Percentiles rank a stretch among this genome's conserved stretches.
phyloP scores from a whole-genome alignment of 805 yeast species.

The Kazachstania martiniae region DNA sequence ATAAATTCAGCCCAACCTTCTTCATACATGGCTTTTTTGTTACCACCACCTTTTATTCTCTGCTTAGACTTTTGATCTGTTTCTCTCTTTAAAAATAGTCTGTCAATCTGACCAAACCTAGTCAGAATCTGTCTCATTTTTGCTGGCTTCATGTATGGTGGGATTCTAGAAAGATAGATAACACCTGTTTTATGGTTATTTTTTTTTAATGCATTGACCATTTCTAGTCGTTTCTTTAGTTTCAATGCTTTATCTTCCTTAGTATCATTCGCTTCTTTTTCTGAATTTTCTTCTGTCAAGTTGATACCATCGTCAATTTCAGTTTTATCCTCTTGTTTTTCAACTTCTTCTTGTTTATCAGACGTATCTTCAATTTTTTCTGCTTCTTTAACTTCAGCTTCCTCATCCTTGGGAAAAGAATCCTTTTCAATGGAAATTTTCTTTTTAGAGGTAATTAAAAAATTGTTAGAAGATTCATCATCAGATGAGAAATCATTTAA shows the following conservation, averaged over 20 bases:
- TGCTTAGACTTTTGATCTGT: conserved; percentile 50
- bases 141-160: conserved; percentile 95
- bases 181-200: conserved; percentile 71
- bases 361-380: conserved; percentile 4
- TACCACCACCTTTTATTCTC: conserved; percentile 81
- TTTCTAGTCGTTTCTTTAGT: conserved; percentile 40
- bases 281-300: conserved; percentile 13
- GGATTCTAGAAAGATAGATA: conserved; percentile 80
- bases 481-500: conserved; percentile 24
- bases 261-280: conserved; percentile 9
- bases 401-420: conserved; percentile 16
- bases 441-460: conserved; percentile 15
- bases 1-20: conserved; percentile 97
- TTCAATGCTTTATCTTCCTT: conserved; percentile 8
- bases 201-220: conserved; percentile 35
- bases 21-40: conserved; percentile 73
- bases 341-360: conserved; percentile 11
- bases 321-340: conserved; percentile 6
- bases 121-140: conserved; percentile 73
- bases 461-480: conserved; percentile 16
- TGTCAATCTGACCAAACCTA: conserved; percentile 79
- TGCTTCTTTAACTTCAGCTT: conserved; percentile 15
- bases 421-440: conserved; percentile 7
- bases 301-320: conserved; percentile 13
- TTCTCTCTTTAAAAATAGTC: conserved; percentile 83